phyloP scores from a whole-genome alignment of 495 filamentous ascomycete species.

The Rostrohypoxylon terebratum region DNA sequence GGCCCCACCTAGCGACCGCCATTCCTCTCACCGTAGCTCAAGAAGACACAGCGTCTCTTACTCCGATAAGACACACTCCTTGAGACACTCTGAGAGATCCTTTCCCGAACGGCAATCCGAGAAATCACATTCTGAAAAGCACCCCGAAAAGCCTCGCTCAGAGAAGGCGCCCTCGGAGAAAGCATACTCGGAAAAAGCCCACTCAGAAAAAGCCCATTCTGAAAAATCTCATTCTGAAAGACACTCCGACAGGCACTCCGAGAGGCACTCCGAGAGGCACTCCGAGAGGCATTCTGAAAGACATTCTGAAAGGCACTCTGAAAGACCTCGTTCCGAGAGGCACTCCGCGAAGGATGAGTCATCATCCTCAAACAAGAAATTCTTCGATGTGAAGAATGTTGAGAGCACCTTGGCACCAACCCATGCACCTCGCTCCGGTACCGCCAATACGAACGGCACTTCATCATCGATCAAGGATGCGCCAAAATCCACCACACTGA shows the following conservation, averaged over 20 bases:
- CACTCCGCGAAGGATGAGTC: conserved; percentile 40
- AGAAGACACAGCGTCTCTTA: conserved; percentile 52
- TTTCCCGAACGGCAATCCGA: conserved; percentile 28
- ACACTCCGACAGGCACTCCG: not conserved
- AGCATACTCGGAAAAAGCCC: conserved; percentile 35
- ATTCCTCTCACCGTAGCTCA: conserved; percentile 50
- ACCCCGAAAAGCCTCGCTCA: conserved; percentile 11
- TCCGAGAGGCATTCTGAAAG: not conserved
- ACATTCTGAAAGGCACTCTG: conserved; percentile 44
- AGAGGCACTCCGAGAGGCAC: not conserved
- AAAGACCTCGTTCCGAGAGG: conserved; percentile 38
- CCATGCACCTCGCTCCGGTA: conserved; percentile 33
- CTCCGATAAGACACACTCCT: conserved; percentile 41
- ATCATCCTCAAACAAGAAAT: conserved; percentile 53
- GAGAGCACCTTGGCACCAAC: conserved; percentile 52
- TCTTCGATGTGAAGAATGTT: conserved; percentile 55
- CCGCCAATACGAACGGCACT: conserved; percentile 34
- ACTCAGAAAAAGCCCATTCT: conserved; percentile 38
- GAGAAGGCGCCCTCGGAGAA: conserved; percentile 44
- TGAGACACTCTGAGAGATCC: conserved; percentile 34
- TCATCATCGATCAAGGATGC: conserved; percentile 23
- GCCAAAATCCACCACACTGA: conserved; percentile 46
- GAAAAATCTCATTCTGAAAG: conserved; percentile 39
- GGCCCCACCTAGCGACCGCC: conserved; percentile 38
- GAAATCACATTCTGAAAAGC: conserved; percentile 42